Base-by-base conservation (phyloP, 345 rosid genomes). In the Populus deltoides region DNA sequence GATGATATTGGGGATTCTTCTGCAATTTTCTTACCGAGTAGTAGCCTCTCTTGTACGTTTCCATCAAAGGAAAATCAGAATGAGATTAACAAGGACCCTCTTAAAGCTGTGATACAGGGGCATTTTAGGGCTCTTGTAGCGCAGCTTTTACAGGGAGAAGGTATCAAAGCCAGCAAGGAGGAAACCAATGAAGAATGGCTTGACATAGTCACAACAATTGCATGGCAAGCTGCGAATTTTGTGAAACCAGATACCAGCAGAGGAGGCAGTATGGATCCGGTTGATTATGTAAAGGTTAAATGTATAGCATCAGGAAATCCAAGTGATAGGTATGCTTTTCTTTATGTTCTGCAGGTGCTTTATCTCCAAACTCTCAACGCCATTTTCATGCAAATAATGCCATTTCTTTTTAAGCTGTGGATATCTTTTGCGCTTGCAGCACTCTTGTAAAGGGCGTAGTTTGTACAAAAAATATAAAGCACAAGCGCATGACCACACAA, bases 261-360 rank as follows among this genome's bases (percentile, higher is more conserved):
- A 78, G 99, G 98, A 33, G 99, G 98, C 79, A 97, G 98, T 86
- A 97, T 97, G 99, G 99, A 97, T 86, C 99, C 99, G 6, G 92
- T 80, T 73, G 85, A 97, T 77, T 97, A 97, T 81, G 97, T 97
- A 79, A 94, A 97, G 85, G 90, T 97, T 69, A 97, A 97, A 81
- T 97, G 99, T 82, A 87, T 97, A 76, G 94, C 98, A 66, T 86
- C 92, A 1, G 99, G 98, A 84, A 89, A 79, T 72, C 97, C 93
- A 83, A 86, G 77, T 62, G 97, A 92, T 71, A 97, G 99, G 99
- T 97, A 90, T 71, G 27, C 6, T 27, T 62, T 82, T 49, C 36
- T 71, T 72, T 20, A 36, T 8, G 71, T 73, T 62, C 69, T 77
- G 17, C 7, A 13, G 7, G 73, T 75, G 27, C 38, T 76, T 29